Percentiles rank a stretch among this genome's conserved stretches.
Evolutionary conservation across 257 asterid genomes (phyloP).

Genomic region (Plantago ovata): DNA sequence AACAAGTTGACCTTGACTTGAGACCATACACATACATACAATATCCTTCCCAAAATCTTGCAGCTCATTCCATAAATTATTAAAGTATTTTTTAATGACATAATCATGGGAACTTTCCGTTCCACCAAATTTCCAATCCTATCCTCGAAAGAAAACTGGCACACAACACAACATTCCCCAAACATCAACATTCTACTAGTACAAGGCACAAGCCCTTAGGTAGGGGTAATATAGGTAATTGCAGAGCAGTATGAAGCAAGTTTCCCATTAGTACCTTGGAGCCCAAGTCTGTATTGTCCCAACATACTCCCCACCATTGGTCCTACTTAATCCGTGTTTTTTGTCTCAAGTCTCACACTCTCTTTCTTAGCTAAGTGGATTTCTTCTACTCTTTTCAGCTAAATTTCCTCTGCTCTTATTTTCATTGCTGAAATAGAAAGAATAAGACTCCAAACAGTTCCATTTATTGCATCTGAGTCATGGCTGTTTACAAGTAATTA

Average conservation of each 20-base stretch:
- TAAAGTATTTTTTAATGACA: no score
- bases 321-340: no score
- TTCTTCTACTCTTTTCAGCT: no score
- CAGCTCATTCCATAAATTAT: background rate
- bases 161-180: background rate
- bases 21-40: background rate
- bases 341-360: constrained; percentile 18
- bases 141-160: constrained; percentile 10
- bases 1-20: no score
- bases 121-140: background rate
- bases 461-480: no score
- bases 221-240: constrained; percentile 22
- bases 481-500: no score
- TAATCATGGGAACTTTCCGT: background rate
- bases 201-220: background rate
- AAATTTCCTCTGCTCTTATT: no score
- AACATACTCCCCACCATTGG: constrained; percentile 26
- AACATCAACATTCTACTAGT: no score
- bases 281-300: constrained; percentile 44
- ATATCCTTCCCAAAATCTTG: background rate
- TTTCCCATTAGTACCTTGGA: constrained; percentile 57
- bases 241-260: background rate
- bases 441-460: no score
- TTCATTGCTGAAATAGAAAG: no score
- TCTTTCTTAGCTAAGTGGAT: constrained; percentile 59